Evolutionary conservation across 495 filamentous ascomycete genomes (phyloP).

Genomic region (Oleoguttula mirabilis): DNA sequence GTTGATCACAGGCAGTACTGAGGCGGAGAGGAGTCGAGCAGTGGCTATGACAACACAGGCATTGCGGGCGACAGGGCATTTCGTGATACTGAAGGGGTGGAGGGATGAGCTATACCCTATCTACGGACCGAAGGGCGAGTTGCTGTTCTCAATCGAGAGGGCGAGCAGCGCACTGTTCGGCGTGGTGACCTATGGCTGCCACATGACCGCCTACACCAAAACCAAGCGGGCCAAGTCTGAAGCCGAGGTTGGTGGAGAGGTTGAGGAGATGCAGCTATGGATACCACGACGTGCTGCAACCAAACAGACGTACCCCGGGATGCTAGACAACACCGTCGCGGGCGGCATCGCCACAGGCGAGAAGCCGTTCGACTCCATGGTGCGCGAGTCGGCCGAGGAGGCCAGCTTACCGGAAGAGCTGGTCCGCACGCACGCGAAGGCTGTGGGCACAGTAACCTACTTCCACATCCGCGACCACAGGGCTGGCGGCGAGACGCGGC

Average conservation of each 20-base stretch:
- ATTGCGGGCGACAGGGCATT: constrained; percentile 52
- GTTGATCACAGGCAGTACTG: constrained; percentile 21
- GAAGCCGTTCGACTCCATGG: constrained; percentile 59
- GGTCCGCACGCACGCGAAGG: constrained; percentile 45
- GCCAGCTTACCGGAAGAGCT: constrained; percentile 65
- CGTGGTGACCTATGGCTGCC: constrained; percentile 76
- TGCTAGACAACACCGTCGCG: constrained; percentile 91
- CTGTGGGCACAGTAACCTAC: constrained; percentile 68
- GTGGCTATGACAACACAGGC: constrained; percentile 47
- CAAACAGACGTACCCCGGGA: constrained; percentile 75
- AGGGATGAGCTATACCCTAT: constrained; percentile 79
- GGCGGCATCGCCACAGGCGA: constrained; percentile 78
- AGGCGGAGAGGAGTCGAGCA: constrained; percentile 40
- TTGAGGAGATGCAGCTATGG: constrained; percentile 63
- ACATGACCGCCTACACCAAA: constrained; percentile 66
- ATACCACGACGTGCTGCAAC: constrained; percentile 59
- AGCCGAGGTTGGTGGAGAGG: constrained; percentile 27
- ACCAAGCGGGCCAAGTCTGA: constrained; percentile 14
- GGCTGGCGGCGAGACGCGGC: constrained; percentile 74
- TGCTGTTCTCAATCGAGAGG: constrained; percentile 69
- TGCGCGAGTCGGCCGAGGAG: constrained; percentile 83
- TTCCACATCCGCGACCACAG: constrained; percentile 65
- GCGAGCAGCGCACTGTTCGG: constrained; percentile 71
- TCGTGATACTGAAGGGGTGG: constrained; percentile 71
- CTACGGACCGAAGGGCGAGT: constrained; percentile 49